phyloP scores from a whole-genome alignment of 352 stramenopile species.

The Globisporangium iwayamae region DNA sequence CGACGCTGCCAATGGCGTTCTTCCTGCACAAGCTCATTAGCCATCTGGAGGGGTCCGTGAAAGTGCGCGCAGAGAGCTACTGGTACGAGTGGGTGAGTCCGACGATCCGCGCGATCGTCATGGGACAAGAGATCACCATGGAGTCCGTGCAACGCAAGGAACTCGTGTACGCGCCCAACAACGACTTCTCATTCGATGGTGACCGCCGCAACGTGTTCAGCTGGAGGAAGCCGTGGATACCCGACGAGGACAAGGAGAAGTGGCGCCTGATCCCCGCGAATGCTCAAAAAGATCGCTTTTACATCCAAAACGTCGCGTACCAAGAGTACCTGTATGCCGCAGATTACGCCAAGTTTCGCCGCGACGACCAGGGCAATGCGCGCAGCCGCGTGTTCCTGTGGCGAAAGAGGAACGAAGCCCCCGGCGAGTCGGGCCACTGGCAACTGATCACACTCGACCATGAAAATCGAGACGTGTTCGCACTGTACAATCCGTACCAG shows the following conservation, averaged over 20 bases:
- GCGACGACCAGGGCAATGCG: slow-evolving; percentile 40
- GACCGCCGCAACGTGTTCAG: slow-evolving; percentile 47
- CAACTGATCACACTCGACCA: slow-evolving; percentile 47
- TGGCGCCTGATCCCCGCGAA: slow-evolving; percentile 62
- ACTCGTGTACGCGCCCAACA: slow-evolving; percentile 40
- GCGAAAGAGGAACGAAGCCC: slow-evolving; percentile 39
- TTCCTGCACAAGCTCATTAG: slow-evolving; percentile 66
- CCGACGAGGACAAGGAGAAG: slow-evolving; percentile 38
- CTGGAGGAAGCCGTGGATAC: slow-evolving; percentile 28
- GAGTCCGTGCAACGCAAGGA: slow-evolving; percentile 35
- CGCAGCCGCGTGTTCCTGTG: slow-evolving; percentile 65
- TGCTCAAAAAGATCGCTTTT: slow-evolving; percentile 54
- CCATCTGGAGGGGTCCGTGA: slow-evolving; percentile 52
- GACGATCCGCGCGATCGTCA: slow-evolving; percentile 45
- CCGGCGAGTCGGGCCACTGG: slow-evolving; percentile 56
- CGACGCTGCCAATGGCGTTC: slow-evolving; percentile 57
- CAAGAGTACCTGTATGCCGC: slow-evolving; percentile 65
- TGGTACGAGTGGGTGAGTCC: slow-evolving; percentile 65
- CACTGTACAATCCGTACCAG: slow-evolving; percentile 73
- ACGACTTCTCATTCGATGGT: slow-evolving; percentile 43
- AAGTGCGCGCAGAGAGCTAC: slow-evolving; percentile 53
- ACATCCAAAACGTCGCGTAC: slow-evolving; percentile 54
- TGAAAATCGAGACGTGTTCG: slow-evolving; percentile 50
- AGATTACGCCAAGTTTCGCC: slow-evolving; percentile 67
- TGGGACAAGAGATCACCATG: slow-evolving; percentile 37